Percentiles rank a stretch among this genome's conserved stretches.
Evolutionary conservation across 164 flowering plant genomes (phyloP).

Genomic region (Platanus orientalis): DNA sequence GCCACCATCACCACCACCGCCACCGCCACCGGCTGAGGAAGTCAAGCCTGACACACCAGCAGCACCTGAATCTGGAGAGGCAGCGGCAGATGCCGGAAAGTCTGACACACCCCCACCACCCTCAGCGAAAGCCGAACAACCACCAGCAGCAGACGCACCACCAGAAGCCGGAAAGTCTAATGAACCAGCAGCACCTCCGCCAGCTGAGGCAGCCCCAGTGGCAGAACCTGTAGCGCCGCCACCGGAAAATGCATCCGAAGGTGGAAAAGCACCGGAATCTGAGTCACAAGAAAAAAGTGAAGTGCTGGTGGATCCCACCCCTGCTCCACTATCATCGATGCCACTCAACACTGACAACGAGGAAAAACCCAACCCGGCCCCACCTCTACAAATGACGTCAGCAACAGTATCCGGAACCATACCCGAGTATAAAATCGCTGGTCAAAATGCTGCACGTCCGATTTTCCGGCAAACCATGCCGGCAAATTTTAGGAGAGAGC

Average conservation of each 20-base stretch:
- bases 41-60: conserved; percentile 7
- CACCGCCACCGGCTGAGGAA: conserved; percentile 17
- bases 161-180: conserved; percentile 10
- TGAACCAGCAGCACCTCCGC: background rate
- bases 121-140: background rate
- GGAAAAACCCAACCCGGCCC: conserved; percentile 3
- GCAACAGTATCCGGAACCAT: conserved; percentile 19
- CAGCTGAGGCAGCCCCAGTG: background rate
- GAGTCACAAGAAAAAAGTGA: conserved; percentile 11
- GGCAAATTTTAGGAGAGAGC: conserved; percentile 28
- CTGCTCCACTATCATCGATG: conserved; percentile 3
- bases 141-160: conserved; percentile 4
- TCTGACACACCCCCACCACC: conserved; percentile 1
- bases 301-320: conserved; percentile 14
- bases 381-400: conserved; percentile 23
- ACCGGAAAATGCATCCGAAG: conserved; percentile 11
- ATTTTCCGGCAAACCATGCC: conserved; percentile 25
- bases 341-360: conserved; percentile 9
- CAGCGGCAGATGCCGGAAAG: conserved; percentile 10
- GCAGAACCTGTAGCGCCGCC: conserved; percentile 8
- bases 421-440: conserved; percentile 26
- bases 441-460: conserved; percentile 31
- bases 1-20: conserved; percentile 14
- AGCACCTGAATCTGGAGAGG: background rate
- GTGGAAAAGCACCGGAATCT: conserved; percentile 5